Percentiles rank a stretch among this genome's conserved stretches.
These are phyloP conservation scores for Dimargaris cristalligena DNA, from an alignment of 192 early-diverging fungal species.

Conservation along the genomic window DNA sequence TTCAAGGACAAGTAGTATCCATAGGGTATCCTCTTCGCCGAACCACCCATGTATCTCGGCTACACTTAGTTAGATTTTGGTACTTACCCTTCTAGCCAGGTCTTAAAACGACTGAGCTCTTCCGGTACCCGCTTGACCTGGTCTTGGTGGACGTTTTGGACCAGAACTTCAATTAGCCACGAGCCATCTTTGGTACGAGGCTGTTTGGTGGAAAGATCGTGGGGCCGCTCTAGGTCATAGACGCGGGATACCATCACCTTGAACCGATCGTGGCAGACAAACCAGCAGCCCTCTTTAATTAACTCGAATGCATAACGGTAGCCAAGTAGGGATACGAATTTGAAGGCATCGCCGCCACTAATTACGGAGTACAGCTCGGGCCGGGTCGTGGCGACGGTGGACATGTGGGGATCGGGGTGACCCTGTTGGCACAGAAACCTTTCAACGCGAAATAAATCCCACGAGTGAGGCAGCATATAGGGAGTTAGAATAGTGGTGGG, in stretches of 20 bases:
- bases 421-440: conserved; percentile 45
- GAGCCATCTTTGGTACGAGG: conserved; percentile 26
- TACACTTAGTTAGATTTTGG: too few species aligned
- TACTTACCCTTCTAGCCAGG: conserved; percentile 7
- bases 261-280: conserved; percentile 34
- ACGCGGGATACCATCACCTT: conserved; percentile 43
- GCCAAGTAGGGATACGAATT: conserved; percentile 50
- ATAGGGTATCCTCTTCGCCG: neutral
- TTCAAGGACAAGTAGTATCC: neutral
- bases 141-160: conserved; percentile 34
- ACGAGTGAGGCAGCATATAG: too few species aligned
- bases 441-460: too few species aligned
- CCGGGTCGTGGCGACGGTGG: conserved; percentile 37
- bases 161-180: conserved; percentile 45
- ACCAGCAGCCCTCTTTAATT: conserved; percentile 40
- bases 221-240: conserved; percentile 27
- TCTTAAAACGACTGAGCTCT: conserved; percentile 29
- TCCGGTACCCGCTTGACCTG: conserved; percentile 31
- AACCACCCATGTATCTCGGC: too few species aligned
- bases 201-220: conserved; percentile 27
- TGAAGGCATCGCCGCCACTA: conserved; percentile 43
- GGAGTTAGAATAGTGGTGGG: too few species aligned
- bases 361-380: conserved; percentile 42
- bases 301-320: conserved; percentile 57
- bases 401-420: conserved; percentile 51